Conservation (phyloP, 306 rosid genomes). For the Vigna unguiculata region DNA sequence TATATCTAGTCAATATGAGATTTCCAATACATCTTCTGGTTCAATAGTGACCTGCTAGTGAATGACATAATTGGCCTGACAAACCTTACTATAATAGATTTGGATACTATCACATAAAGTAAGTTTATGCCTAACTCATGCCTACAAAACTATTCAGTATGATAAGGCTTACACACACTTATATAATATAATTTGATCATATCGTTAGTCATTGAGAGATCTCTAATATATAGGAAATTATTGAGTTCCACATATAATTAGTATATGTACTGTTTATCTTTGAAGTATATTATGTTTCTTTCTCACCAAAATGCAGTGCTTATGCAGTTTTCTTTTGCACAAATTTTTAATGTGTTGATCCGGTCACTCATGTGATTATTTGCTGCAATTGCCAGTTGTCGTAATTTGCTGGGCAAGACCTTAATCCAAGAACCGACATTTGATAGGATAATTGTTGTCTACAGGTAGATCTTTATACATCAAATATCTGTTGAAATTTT, state of each 20-base stretch:
- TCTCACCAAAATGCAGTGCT: slow-evolving; percentile 7
- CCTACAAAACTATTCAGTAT: no score
- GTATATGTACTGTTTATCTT: slow-evolving; percentile 20
- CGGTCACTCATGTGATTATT: slow-evolving; percentile 35
- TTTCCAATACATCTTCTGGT: no score
- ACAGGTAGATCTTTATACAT: slow-evolving; percentile 68
- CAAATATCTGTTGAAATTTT: slow-evolving; percentile 25
- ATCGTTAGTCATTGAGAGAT: no score
- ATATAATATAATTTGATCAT: no score
- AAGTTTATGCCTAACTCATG: no score
- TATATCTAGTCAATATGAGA: no score
- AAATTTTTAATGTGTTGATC: slow-evolving; percentile 25
- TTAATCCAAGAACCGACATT: slow-evolving; percentile 97
- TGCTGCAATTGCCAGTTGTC: slow-evolving; percentile 57
- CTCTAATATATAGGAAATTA: background rate
- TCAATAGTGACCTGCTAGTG: no score
- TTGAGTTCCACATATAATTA: slow-evolving; percentile 23
- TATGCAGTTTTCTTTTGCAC: slow-evolving; percentile 31
- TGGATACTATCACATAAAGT: no score
- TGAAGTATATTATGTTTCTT: slow-evolving; percentile 30
- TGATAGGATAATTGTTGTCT: slow-evolving; percentile 89
- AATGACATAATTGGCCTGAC: no score
- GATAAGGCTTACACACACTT: no score
- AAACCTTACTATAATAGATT: no score
- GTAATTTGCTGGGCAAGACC: slow-evolving; percentile 69